These are phyloP conservation scores for Parascedosporium putredinis DNA, from an alignment of 2,329 filamentous ascomycete species.

Conservation along the genomic window DNA sequence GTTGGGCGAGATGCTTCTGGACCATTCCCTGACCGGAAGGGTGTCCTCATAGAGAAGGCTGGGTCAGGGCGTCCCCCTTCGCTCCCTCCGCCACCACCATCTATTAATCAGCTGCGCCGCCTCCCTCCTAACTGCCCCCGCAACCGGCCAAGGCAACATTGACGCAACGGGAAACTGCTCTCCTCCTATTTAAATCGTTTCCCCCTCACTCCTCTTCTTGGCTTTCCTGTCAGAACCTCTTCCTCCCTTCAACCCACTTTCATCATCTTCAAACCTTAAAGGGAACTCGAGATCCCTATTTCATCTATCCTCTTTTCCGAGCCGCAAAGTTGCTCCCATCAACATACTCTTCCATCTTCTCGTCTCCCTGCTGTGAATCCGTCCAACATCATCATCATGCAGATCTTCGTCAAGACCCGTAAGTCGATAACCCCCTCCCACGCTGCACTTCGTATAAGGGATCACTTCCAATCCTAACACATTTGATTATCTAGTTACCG, in stretches of 20 bases:
- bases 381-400: conserved; percentile 51
- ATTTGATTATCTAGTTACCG: conserved; percentile 48
- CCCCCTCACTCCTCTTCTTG: conserved; percentile 11
- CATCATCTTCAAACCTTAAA: conserved; percentile 10
- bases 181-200: conserved; percentile 16
- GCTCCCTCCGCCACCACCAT: neutral
- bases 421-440: conserved; percentile 34
- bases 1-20: conserved; percentile 21
- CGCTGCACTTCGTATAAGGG: no score
- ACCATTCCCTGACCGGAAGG: conserved; percentile 21
- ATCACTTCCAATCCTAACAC: conserved; percentile 32
- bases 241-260: conserved; percentile 13
- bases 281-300: conserved; percentile 9
- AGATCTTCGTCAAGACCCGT: conserved; percentile 98
- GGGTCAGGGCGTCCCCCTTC: neutral
- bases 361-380: conserved; percentile 12
- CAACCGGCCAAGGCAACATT: conserved; percentile 4
- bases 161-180: neutral
- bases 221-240: no score
- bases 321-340: conserved; percentile 1
- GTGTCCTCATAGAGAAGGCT: conserved; percentile 4
- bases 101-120: conserved; percentile 9
- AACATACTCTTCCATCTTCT: conserved; percentile 9
- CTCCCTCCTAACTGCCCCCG: conserved; percentile 2
- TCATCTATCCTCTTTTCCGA: conserved; percentile 8